Base-by-base conservation (phyloP, 805 yeast genomes). In the Starmera caribaea region DNA sequence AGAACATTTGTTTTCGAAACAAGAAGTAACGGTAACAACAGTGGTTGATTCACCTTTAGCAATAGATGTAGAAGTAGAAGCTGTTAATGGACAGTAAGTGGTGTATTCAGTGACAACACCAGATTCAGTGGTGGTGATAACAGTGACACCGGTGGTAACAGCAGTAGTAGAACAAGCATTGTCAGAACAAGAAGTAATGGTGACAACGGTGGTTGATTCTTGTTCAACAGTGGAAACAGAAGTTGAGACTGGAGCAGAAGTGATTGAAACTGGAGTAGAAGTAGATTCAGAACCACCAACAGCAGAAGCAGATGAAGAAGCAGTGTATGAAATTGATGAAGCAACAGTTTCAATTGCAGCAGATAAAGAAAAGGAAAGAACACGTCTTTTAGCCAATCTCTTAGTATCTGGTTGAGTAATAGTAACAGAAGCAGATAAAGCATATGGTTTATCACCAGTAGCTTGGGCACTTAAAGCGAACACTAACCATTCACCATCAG, bases 51-150 rank as follows among this genome's bases (percentile, higher is more conserved):
- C 35, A 13, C 26, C 40, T 26, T 43, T 30, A 31, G 29, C 42
- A 26, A 38, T 30, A 30, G 41, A 34, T 30, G 42, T 34, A 27
- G 37, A 31, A 40, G 45, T 32, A 33, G 35, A 37, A 13, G 16
- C 10, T 12, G 41, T 36, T 10, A 30, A 30, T 33, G 45, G 27
- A 34, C 46, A 42, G 47, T 55, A 42, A 36, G 52, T 45, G 32
- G 50, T 42, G 48, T 43, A 45, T 34, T 38, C 47, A 34, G 51
- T 46, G 11, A 39, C 46, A 5, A 32, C 44, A 41, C 51, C 51
- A 16, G 37, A 16, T 31, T 52, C 45, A 31, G 70, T 65, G 39
- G 45, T 48, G 36, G 58, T 57, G 35, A 59, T 56, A 32, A 42
- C 49, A 29, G 53, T 45, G 40, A 48, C 50, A 36, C 40, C 44